These are phyloP conservation scores for Pseudozyma flocculosa DNA, from an alignment of 1,284 basidiomycete genomes.

Conservation along the genomic window DNA sequence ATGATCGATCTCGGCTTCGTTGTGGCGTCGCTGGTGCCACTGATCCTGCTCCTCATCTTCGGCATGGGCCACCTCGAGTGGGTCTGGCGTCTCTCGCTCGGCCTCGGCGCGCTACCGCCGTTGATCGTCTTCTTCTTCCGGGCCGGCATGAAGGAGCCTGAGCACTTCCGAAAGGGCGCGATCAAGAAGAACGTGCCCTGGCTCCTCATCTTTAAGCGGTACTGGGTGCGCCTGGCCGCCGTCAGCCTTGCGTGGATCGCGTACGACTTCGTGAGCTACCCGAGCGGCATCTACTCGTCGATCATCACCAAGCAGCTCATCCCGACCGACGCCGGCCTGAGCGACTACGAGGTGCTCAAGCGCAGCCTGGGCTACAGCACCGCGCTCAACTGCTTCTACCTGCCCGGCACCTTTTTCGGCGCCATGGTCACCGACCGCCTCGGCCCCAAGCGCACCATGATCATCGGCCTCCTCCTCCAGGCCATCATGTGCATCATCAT, in stretches of 20 bases:
- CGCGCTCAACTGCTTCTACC: slow-evolving; percentile 61
- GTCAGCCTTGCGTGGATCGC: slow-evolving; percentile 70
- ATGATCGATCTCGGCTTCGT: slow-evolving; percentile 92
- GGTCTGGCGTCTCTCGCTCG: slow-evolving; percentile 74
- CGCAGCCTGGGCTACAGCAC: slow-evolving; percentile 55
- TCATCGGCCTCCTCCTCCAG: slow-evolving; percentile 44
- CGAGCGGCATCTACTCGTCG: slow-evolving; percentile 72
- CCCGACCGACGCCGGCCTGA: slow-evolving; percentile 7
- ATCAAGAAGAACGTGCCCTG: slow-evolving; percentile 80
- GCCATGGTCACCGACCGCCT: slow-evolving; percentile 68
- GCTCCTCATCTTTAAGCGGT: slow-evolving; percentile 74
- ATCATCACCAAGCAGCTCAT: slow-evolving; percentile 73
- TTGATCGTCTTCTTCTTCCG: slow-evolving; percentile 81
- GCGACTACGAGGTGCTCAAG: slow-evolving; percentile 19
- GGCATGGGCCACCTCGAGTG: slow-evolving; percentile 62
- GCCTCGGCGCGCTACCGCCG: slow-evolving; percentile 82
- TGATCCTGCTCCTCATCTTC: slow-evolving; percentile 64
- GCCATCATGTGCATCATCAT: slow-evolving; percentile 64
- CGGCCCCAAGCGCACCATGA: slow-evolving; percentile 52
- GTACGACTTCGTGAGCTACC: slow-evolving; percentile 48
- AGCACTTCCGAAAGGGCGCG: slow-evolving; percentile 66
- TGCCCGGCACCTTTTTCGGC: slow-evolving; percentile 70
- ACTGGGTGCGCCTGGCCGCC: slow-evolving; percentile 71
- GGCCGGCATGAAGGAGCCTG: slow-evolving; percentile 77
- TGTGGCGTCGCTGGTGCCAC: slow-evolving; percentile 75